These are phyloP conservation scores for Monosporozyma solicola DNA, from an alignment of 805 yeast species.

Conservation along the genomic window DNA sequence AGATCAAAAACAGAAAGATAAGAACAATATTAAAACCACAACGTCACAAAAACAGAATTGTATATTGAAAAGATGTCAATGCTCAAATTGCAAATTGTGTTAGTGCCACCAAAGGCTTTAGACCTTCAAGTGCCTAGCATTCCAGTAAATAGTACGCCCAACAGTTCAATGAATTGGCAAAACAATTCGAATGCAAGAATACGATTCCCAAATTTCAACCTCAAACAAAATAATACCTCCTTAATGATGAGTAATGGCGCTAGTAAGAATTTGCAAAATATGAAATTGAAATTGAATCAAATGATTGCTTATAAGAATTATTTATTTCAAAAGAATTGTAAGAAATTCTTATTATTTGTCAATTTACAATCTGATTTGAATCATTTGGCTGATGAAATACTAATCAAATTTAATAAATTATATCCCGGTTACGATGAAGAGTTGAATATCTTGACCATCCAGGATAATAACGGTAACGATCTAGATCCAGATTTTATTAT, in stretches of 20 bases:
- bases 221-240: neutral
- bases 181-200: neutral
- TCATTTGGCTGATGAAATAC: conserved; percentile 44
- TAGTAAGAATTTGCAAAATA: no score
- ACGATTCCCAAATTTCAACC: neutral
- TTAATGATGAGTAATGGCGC: neutral
- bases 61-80: neutral
- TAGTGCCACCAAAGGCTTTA: conserved; percentile 9
- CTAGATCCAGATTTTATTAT: conserved; percentile 67
- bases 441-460: conserved; percentile 47
- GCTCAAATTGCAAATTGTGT: conserved; percentile 9
- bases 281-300: neutral
- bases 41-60: neutral
- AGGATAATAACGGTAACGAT: conserved; percentile 60
- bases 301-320: neutral
- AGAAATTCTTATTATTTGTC: conserved; percentile 58
- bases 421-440: conserved; percentile 51
- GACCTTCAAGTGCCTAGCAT: neutral
- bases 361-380: conserved; percentile 36
- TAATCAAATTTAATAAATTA: conserved; percentile 45
- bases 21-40: neutral
- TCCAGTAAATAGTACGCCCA: neutral
- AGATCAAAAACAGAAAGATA: no score
- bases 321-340: conserved; percentile 6
- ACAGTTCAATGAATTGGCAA: neutral